These are phyloP conservation scores for Narthecium ossifragum DNA, from an alignment of 106 monocot genomes.

Conservation along the genomic window DNA sequence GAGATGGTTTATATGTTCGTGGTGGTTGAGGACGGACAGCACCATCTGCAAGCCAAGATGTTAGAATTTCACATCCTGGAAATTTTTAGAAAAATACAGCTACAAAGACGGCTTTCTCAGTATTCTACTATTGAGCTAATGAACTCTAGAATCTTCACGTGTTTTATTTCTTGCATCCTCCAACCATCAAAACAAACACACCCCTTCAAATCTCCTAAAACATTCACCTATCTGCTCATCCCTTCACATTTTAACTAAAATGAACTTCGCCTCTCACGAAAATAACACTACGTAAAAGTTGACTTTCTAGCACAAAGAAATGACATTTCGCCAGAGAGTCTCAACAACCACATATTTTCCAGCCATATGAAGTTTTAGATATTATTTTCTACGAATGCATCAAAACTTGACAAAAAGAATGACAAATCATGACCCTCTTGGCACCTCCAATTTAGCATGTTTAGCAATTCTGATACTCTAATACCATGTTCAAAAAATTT, in stretches of 20 bases:
- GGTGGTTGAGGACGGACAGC: conserved; percentile 15
- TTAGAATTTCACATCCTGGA: neutral
- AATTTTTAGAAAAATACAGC: neutral
- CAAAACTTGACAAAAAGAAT: neutral
- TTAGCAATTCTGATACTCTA: no score
- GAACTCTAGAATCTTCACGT: no score
- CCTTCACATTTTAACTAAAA: no score
- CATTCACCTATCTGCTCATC: no score
- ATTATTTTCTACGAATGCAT: neutral
- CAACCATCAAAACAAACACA: neutral
- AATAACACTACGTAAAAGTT: neutral
- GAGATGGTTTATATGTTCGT: conserved; percentile 22
- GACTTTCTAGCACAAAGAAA: neutral
- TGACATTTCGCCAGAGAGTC: neutral
- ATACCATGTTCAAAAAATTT: neutral
- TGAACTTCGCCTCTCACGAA: no score
- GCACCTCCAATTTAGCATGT: neutral
- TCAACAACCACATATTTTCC: neutral
- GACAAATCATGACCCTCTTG: neutral
- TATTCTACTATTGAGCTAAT: neutral
- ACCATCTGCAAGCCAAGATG: conserved; percentile 13
- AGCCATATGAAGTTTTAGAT: neutral
- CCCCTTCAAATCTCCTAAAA: neutral
- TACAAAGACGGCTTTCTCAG: no score
- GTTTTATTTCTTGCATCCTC: neutral